These are phyloP conservation scores for Tetracladium setigerum DNA, from an alignment of 495 filamentous ascomycete genomes.

Conservation along the genomic window DNA sequence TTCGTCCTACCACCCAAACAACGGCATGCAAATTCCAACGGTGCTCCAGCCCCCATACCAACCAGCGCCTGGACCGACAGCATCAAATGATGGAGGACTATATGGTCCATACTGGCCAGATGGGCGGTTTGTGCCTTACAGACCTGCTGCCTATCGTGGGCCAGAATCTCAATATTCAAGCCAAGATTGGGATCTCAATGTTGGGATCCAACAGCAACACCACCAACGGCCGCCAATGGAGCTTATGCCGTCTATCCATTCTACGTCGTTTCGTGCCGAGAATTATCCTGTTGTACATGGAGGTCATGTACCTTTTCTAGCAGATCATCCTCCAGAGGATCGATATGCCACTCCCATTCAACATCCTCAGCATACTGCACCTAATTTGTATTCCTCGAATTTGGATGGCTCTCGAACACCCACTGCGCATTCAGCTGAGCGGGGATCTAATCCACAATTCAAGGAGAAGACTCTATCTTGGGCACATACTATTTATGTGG, in stretches of 20 bases:
- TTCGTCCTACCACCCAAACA: constrained; percentile 14
- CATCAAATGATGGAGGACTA: constrained; percentile 62
- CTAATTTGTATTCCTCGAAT: constrained; percentile 2
- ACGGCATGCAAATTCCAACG: constrained; percentile 43
- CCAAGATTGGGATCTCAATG: constrained; percentile 2
- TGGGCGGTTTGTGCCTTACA: constrained; percentile 67
- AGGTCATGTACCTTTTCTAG: background rate
- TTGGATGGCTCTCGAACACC: constrained; percentile 10
- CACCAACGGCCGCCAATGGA: background rate
- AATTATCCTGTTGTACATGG: background rate
- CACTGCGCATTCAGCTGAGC: constrained; percentile 7
- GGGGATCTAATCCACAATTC: constrained; percentile 41
- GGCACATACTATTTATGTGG: constrained; percentile 83
- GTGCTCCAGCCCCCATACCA: constrained; percentile 67
- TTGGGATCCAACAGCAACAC: background rate
- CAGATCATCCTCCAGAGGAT: background rate
- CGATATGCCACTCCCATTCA: background rate
- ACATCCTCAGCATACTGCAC: background rate
- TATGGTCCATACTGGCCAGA: constrained; percentile 77
- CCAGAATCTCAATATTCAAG: constrained; percentile 3
- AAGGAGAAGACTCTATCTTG: constrained; percentile 76
- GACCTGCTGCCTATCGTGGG: constrained; percentile 48
- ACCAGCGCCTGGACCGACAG: constrained; percentile 60
- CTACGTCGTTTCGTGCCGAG: constrained; percentile 1
- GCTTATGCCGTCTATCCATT: background rate